Base-by-base conservation (phyloP, 208 protist genomes). In the Crithidia brevicula region DNA sequence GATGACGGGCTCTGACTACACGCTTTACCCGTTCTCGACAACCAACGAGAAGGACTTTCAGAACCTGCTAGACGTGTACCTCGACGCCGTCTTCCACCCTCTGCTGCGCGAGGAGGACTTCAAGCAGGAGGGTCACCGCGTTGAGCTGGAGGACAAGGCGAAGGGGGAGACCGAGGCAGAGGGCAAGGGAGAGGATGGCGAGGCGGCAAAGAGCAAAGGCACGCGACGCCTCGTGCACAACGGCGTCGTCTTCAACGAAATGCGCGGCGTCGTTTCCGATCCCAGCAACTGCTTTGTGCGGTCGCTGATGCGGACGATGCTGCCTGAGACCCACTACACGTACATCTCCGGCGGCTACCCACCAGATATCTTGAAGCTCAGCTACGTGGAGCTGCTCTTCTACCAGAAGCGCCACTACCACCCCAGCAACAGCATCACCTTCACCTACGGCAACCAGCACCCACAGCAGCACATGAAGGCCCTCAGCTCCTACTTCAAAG, bases 201-300 rank as follows among this genome's bases (percentile, higher is more conserved):
- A 52, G 25, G n/a, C 22, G 50, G 16, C 4, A 23, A 57, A 23
- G 11, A 30, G 49, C 52, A 66, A 66, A 47, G 40, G 47, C 8
- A 47, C 31, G 30, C 74, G 51, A 20, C 85, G 85, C 38, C 77
- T 96, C 47, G 63, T 83, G 9, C 74, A 94, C 68, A 97, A 98
- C 77, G 95, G 95, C 6, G 93, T 98, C 11, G 95, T 98, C 8
- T 98, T 86, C 79, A 97, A 98, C 66, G 95, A 98, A 67, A 98
- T 98, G 95, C 91, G 94, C 57, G 95, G 93, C 0, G 93, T 96
- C 11, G 89, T 97, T 22, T 88, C 86, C 28, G 89, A 98, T 50
- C 89, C 91, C 10, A 76, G 67, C 57, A 82, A 91, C 57, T 83
- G 90, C 76, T 97, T 95, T 36, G 79, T 77, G 56, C 79, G 79